These are phyloP conservation scores for Mucuna pruriens DNA, from an alignment of 306 rosid species.

Conservation along the genomic window DNA sequence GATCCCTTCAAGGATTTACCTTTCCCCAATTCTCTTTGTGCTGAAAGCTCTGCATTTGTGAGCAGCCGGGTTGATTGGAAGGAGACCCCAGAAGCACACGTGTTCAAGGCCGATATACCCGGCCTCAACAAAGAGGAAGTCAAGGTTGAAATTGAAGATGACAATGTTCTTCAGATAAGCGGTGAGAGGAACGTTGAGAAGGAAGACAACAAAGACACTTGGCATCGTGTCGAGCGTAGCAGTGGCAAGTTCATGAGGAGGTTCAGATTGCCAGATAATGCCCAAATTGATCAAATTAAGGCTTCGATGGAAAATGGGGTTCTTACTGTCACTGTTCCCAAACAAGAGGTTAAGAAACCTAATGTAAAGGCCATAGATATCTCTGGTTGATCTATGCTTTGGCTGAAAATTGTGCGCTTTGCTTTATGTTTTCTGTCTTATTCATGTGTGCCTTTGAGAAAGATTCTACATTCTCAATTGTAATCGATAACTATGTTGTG, in stretches of 20 bases:
- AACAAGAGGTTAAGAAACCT: conserved; percentile 27
- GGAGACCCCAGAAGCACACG: conserved; percentile 41
- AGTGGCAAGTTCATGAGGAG: conserved; percentile 48
- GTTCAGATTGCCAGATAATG: conserved; percentile 49
- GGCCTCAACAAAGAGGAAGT: conserved; percentile 23
- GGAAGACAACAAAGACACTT: conserved; percentile 37
- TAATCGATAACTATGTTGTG: background rate
- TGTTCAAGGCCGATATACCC: conserved; percentile 26
- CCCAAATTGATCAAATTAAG: conserved; percentile 23
- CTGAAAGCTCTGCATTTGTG: conserved; percentile 10
- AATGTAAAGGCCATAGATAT: background rate
- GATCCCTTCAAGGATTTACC: conserved; percentile 45
- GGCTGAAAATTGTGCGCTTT: background rate
- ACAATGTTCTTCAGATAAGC: conserved; percentile 37
- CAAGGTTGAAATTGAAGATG: conserved; percentile 45
- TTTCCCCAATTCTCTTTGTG: background rate
- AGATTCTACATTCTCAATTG: background rate
- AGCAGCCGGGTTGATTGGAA: conserved; percentile 29
- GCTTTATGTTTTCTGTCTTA: background rate
- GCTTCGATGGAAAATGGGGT: conserved; percentile 52
- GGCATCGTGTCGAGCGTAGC: conserved; percentile 53
- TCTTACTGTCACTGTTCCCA: conserved; percentile 50
- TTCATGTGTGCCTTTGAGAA: background rate
- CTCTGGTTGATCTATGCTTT: conserved; percentile 7
- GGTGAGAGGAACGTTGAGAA: conserved; percentile 41